Evolutionary conservation across 345 rosid species (phyloP), one percentile per base, ranked within the genome.

Genomic region (Moricandia arvensis): DNA sequence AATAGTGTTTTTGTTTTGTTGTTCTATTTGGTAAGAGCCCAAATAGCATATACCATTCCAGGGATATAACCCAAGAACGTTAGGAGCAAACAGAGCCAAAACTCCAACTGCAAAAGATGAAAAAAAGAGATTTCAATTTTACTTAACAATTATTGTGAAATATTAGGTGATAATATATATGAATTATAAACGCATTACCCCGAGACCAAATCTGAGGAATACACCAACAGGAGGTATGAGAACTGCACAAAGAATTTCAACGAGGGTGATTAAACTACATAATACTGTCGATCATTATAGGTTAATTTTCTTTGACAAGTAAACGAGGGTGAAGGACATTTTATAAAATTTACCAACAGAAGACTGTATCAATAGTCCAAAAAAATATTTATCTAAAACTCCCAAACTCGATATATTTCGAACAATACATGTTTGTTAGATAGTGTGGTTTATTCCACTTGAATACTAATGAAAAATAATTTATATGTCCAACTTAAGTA

Each of bases 141-240:
- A 37, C 2, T 75, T 7, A 29, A 55, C 45, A 10, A 35, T 35
- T 37, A 2, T 30, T 66, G 18, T 45, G n/a, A n/a, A n/a, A n/a
- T n/a, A n/a, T n/a, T n/a, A 47, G 49, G 24, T 75, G 5, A 47
- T 13, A 21, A 37, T 43, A 43, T 37, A 51, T 26, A 9, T 51
- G 37, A 2, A 73, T 45, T n/a, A n/a, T 45, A 73, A 59, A 41
- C 13, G 54, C 55, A 18, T 33, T 53, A 89, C 97, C 84, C 78
- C 21, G 69, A 87, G 86, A 16, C 90, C 90, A 68, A 3, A 88
- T 83, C 83, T 90, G 79, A 90, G 86, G 84, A 88, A 91, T 74
- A 91, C 97, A 3, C 96, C 97, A 0, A 91, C 84, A 66, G 97
- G 97, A 49, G 97, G 97, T 80, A 91, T 41, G 73, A 91, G 8